These are phyloP conservation scores for Boletellus ananiceps DNA, from an alignment of 768 basidiomycete species.

Conservation along the genomic window DNA sequence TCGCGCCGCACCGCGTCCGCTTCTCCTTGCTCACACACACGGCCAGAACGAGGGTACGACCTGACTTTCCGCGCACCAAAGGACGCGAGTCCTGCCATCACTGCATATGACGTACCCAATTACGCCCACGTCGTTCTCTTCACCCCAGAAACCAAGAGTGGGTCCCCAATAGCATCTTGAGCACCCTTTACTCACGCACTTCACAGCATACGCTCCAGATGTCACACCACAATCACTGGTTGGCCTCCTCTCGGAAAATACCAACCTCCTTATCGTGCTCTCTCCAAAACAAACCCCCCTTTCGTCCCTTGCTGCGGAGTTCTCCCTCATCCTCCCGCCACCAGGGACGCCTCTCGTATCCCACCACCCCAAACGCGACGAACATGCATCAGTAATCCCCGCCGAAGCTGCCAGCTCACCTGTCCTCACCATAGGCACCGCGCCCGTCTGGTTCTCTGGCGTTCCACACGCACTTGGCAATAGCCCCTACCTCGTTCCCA, in stretches of 20 bases:
- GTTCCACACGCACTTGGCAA: constrained; percentile 57
- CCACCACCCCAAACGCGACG: constrained; percentile 74
- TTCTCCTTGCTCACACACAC: neutral
- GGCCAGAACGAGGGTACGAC: constrained; percentile 73
- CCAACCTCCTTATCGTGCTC: constrained; percentile 82
- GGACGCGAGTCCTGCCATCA: constrained; percentile 59
- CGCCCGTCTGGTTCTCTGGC: constrained; percentile 76
- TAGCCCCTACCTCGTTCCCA: constrained; percentile 78
- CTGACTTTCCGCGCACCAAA: constrained; percentile 84
- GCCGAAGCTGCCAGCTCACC: constrained; percentile 46
- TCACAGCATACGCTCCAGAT: constrained; percentile 63
- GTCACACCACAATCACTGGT: constrained; percentile 80
- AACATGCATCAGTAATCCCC: constrained; percentile 61
- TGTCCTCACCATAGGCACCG: constrained; percentile 43
- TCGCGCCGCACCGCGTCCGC: neutral
- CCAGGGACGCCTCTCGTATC: constrained; percentile 81
- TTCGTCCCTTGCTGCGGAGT: constrained; percentile 80
- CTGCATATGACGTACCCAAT: constrained; percentile 65
- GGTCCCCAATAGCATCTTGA: neutral
- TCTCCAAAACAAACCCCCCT: constrained; percentile 72
- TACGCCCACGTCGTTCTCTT: constrained; percentile 88
- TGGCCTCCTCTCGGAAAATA: constrained; percentile 57
- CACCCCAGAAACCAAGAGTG: constrained; percentile 83
- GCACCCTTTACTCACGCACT: neutral
- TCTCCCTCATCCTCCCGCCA: constrained; percentile 84